Conservation (phyloP, 2,329 filamentous ascomycete genomes). For the Mycogone perniciosa region DNA sequence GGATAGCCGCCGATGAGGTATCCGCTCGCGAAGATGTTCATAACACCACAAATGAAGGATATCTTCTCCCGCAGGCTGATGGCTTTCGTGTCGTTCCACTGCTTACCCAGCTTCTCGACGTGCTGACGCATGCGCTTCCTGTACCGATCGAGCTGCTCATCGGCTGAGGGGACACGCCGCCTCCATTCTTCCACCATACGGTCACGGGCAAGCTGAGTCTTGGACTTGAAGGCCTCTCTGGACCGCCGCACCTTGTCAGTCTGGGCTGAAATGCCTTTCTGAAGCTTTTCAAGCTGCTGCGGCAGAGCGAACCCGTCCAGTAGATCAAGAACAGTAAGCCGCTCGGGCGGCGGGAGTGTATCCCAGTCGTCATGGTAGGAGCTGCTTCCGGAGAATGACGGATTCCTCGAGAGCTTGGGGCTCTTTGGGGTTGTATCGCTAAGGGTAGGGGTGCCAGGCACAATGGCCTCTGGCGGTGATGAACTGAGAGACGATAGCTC, state of each 20-base stretch:
- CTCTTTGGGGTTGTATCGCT: conserved; percentile 41
- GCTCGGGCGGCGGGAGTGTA: conserved; percentile 78
- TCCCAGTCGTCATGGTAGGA: conserved; percentile 89
- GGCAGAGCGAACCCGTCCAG: conserved; percentile 89
- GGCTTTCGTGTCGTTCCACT: conserved; percentile 84
- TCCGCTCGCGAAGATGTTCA: conserved; percentile 96
- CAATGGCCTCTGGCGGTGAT: conserved; percentile 37
- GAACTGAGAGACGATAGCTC: conserved; percentile 33
- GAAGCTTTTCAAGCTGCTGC: conserved; percentile 84
- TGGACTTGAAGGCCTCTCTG: conserved; percentile 70
- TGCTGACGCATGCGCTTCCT: conserved; percentile 77
- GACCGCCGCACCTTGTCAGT: conserved; percentile 80
- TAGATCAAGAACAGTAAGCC: conserved; percentile 84
- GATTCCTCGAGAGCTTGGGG: conserved; percentile 62
- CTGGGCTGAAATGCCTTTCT: conserved; percentile 74
- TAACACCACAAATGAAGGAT: conserved; percentile 89
- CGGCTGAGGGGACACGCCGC: conserved; percentile 74
- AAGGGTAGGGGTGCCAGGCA: conserved; percentile 46
- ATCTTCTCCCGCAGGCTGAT: conserved; percentile 90
- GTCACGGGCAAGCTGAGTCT: conserved; percentile 72
- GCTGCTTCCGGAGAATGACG: conserved; percentile 77
- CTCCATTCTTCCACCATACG: conserved; percentile 92
- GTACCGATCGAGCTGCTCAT: conserved; percentile 90
- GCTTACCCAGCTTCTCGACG: conserved; percentile 77
- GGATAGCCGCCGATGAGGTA: conserved; percentile 85